These are phyloP conservation scores for Colletotrichum eleusines DNA, from an alignment of 2,329 filamentous ascomycete species.

Conservation along the genomic window DNA sequence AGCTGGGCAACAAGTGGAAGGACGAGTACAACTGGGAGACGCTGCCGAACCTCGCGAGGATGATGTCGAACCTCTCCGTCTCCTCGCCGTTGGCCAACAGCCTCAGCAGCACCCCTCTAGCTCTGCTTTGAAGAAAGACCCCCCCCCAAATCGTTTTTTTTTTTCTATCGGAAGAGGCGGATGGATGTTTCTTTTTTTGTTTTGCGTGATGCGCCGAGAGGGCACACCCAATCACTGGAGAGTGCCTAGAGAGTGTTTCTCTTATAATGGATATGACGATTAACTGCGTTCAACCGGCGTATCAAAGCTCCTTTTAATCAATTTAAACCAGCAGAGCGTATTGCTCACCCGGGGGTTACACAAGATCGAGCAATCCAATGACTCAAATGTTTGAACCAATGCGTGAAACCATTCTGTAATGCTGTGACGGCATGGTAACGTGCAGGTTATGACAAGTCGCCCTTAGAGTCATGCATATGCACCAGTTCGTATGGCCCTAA, in stretches of 20 bases:
- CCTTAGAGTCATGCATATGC: too few relatives aligned
- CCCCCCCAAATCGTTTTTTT: too few relatives aligned
- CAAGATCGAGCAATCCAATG: too few relatives aligned
- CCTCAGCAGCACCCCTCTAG: constrained; percentile 4
- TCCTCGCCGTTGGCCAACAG: not conserved
- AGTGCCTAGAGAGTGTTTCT: not conserved
- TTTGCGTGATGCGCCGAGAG: not conserved
- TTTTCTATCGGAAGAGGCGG: too few relatives aligned
- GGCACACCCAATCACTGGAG: not conserved
- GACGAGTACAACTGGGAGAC: constrained; percentile 37
- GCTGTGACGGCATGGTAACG: too few relatives aligned
- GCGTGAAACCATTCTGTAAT: not conserved
- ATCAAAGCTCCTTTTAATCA: not conserved
- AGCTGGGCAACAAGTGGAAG: constrained; percentile 28
- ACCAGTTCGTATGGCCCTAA: too few relatives aligned
- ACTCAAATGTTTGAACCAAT: not conserved
- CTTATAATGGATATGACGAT: not conserved
- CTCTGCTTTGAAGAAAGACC: constrained; percentile 1
- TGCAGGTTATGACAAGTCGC: too few relatives aligned
- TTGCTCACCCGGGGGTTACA: not conserved
- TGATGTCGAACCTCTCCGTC: constrained; percentile 19
- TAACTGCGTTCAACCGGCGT: too few relatives aligned
- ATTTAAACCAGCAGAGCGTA: not conserved
- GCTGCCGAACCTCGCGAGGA: constrained; percentile 24
- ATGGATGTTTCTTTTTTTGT: too few relatives aligned